These are phyloP conservation scores for Endogone sp. DNA, from an alignment of 192 early-diverging fungal species.

Conservation along the genomic window DNA sequence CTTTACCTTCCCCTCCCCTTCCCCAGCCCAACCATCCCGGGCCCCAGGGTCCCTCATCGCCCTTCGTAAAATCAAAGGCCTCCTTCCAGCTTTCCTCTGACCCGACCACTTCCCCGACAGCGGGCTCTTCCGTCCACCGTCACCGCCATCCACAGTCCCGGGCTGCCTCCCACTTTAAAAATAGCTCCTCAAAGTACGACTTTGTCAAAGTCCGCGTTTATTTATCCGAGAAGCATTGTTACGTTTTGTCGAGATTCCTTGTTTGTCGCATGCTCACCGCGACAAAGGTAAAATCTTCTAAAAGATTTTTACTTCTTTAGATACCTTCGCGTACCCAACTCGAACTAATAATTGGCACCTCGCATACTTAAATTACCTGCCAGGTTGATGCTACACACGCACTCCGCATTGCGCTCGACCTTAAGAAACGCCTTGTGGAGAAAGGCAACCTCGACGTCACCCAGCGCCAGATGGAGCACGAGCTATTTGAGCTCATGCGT, in stretches of 20 bases:
- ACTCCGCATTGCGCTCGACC: constrained; percentile 22
- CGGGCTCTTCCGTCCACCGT: no score
- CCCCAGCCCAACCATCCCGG: no score
- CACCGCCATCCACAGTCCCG: background rate
- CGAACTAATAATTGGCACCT: no score
- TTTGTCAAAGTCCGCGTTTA: constrained; percentile 24
- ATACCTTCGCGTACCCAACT: no score
- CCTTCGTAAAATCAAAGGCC: no score
- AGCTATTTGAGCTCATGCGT: constrained; percentile 17
- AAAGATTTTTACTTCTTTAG: no score
- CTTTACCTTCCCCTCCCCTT: no score
- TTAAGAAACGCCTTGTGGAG: constrained; percentile 21
- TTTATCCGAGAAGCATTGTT: constrained; percentile 20
- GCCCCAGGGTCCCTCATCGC: no score
- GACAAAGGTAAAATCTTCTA: constrained; percentile 1
- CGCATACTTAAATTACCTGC: background rate
- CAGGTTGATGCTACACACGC: constrained; percentile 15
- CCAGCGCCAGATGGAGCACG: constrained; percentile 10
- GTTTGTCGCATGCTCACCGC: constrained; percentile 22
- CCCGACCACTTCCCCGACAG: no score
- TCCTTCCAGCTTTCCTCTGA: no score
- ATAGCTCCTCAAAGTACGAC: constrained; percentile 20
- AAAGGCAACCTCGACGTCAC: constrained; percentile 9
- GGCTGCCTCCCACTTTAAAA: constrained; percentile 3
- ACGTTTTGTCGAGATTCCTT: constrained; percentile 22